These are phyloP conservation scores for Euphorbia neoarborescens DNA, from an alignment of 441 rosid species.

Conservation along the genomic window DNA sequence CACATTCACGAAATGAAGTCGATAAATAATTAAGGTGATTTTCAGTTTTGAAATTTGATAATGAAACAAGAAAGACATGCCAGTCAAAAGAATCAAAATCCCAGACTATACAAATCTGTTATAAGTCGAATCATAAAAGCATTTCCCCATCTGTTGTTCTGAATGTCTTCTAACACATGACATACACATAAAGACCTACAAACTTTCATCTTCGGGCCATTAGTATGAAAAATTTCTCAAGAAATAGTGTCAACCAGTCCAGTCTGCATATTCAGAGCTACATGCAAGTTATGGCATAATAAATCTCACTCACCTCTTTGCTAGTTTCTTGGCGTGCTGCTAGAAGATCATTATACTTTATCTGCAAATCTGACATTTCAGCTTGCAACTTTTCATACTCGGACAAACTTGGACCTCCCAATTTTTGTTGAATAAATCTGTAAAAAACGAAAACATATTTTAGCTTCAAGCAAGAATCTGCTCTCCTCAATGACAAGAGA, in stretches of 20 bases:
- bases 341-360: constrained; percentile 59
- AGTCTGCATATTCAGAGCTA: neutral
- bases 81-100: too few species aligned
- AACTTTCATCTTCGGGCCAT: too few species aligned
- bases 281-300: neutral
- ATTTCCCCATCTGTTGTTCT: too few species aligned
- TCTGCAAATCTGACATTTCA: constrained; percentile 57
- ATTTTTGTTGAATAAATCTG: constrained; percentile 74
- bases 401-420: constrained; percentile 66
- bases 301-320: constrained; percentile 45
- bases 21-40: too few species aligned
- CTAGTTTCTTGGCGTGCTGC: constrained; percentile 53
- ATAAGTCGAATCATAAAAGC: too few species aligned
- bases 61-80: too few species aligned
- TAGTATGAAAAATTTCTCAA: too few species aligned
- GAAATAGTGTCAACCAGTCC: neutral
- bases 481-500: neutral
- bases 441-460: constrained; percentile 5
- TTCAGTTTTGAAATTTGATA: too few species aligned
- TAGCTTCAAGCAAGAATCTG: neutral
- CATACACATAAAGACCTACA: too few species aligned
- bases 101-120: too few species aligned
- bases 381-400: constrained; percentile 79
- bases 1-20: too few species aligned
- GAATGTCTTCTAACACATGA: too few species aligned